A percentile compares a stretch with the other conserved stretches of the same genome.
These are phyloP conservation scores for Phialemonium atrogriseum DNA, from an alignment of 2,329 filamentous ascomycete species.

Conservation along the genomic window DNA sequence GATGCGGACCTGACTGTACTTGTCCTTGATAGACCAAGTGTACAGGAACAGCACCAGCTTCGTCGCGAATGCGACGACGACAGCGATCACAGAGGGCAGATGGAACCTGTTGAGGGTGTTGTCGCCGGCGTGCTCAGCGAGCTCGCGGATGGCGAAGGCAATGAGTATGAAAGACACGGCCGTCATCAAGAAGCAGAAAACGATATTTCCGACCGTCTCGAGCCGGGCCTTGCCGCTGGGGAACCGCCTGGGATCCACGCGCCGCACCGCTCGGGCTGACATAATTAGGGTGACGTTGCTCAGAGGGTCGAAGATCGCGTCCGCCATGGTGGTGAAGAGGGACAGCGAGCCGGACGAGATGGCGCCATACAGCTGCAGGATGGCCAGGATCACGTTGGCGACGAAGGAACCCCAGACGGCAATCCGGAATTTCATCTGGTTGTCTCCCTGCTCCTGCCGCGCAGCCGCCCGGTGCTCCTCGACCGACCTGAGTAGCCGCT, in stretches of 20 bases:
- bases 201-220: slow-evolving; percentile 91
- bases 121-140: slow-evolving; percentile 42
- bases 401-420: slow-evolving; percentile 60
- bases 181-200: slow-evolving; percentile 95
- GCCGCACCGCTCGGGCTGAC: slow-evolving; percentile 78
- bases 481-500: slow-evolving; percentile 83
- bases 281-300: slow-evolving; percentile 84
- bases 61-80: slow-evolving; percentile 73
- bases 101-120: slow-evolving; percentile 59
- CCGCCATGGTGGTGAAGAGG: slow-evolving; percentile 95
- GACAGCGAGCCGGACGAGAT: slow-evolving; percentile 83
- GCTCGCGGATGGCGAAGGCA: slow-evolving; percentile 70
- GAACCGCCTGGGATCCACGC: slow-evolving; percentile 78
- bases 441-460: slow-evolving; percentile 69
- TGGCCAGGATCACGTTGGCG: slow-evolving; percentile 72
- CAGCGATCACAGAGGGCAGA: slow-evolving; percentile 76
- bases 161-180: slow-evolving; percentile 88
- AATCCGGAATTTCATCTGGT: slow-evolving; percentile 67
- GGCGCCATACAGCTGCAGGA: slow-evolving; percentile 82
- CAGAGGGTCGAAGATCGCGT: slow-evolving; percentile 86
- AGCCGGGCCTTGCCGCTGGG: slow-evolving; percentile 89
- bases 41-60: slow-evolving; percentile 82
- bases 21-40: slow-evolving; percentile 84
- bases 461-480: slow-evolving; percentile 83
- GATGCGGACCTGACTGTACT: slow-evolving; percentile 86